These are phyloP conservation scores for Ilyonectria sp. DNA, from an alignment of 2,329 filamentous ascomycete species.

Conservation along the genomic window DNA sequence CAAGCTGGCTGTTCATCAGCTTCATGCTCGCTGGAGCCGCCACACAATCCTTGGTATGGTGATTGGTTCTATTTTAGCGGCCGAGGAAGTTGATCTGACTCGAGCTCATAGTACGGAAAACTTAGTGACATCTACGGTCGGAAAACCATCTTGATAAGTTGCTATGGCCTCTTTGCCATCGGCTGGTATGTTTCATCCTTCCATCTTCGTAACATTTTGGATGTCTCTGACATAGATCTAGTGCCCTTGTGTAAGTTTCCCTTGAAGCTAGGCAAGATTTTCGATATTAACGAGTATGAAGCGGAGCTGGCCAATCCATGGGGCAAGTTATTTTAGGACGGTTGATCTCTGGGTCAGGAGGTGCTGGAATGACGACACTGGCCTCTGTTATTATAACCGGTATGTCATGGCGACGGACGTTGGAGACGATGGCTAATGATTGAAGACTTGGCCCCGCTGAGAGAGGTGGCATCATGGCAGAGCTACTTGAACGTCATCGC, in stretches of 20 bases:
- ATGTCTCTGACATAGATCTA: conserved; percentile 5
- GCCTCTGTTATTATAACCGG: conserved; percentile 68
- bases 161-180: conserved; percentile 47
- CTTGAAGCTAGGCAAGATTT: fast-evolving
- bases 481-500: conserved; percentile 68
- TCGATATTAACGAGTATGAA: conserved; percentile 15
- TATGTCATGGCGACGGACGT: conserved; percentile 33
- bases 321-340: conserved; percentile 65
- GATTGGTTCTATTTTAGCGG: neutral
- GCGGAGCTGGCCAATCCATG: conserved; percentile 62
- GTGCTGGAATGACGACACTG: conserved; percentile 65
- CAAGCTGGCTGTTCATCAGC: conserved; percentile 58
- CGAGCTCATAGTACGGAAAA: conserved; percentile 45
- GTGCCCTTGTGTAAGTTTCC: conserved; percentile 38
- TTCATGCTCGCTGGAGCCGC: conserved; percentile 52
- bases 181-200: conserved; percentile 56
- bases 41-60: conserved; percentile 60
- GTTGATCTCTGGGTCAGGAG: conserved; percentile 66
- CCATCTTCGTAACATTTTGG: neutral
- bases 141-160: conserved; percentile 45
- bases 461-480: conserved; percentile 68
- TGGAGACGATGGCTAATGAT: conserved; percentile 9
- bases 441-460: conserved; percentile 64
- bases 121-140: conserved; percentile 50
- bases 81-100: neutral